Base-by-base conservation (phyloP, 2,329 filamentous ascomycete species). In the Akanthomyces muscarius region DNA sequence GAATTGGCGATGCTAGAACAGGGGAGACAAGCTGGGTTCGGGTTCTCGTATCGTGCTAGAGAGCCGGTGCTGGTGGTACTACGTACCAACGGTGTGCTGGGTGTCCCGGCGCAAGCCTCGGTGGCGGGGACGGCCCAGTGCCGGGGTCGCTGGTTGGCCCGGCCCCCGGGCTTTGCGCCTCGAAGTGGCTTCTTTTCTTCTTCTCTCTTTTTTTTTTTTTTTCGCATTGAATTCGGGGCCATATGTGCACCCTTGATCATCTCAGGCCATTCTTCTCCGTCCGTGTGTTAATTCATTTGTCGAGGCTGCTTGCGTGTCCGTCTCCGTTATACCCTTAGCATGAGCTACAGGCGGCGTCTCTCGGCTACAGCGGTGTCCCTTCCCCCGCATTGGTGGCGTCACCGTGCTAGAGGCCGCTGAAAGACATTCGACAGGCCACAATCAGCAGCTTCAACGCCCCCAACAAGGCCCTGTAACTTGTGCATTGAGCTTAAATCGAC, bases 111-210 rank as follows among this genome's bases (percentile, higher is more conserved):
- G 14, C 23, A 41, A 21, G 45, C 36, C 36, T 51, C 47, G 47
- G 36, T 18, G 55, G 50, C 45, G 47, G 47, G 47, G 25, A 23
- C 25, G 54, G 28, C 28, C 10, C 18, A 30, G 16, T 50, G n/a
- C 45, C 56, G 56, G 56, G 56, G 16, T 51, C 33, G 16, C 56
- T 59, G 47, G 56, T 59, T 59, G 33, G 47, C 21, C 56, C 56
- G 56, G 45, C 16, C 47, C 47, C 56, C 21, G 18, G 16, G 8
- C 4, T 33, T 1, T 23, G 33, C 4, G 33, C 33, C 33, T 36
- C 33, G 33, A 2, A 36, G 21, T 33, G 30, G 30, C 21, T 21
- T 21, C 21, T 21, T 21, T 21, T 21, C 21, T 21, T 21, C 30
- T 33, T 5, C 5, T 13, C 36, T 38, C 8, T 13, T 38, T 38